Evolutionary conservation across 441 rosid genomes (phyloP).

Genomic region (Populus tomentosa): DNA sequence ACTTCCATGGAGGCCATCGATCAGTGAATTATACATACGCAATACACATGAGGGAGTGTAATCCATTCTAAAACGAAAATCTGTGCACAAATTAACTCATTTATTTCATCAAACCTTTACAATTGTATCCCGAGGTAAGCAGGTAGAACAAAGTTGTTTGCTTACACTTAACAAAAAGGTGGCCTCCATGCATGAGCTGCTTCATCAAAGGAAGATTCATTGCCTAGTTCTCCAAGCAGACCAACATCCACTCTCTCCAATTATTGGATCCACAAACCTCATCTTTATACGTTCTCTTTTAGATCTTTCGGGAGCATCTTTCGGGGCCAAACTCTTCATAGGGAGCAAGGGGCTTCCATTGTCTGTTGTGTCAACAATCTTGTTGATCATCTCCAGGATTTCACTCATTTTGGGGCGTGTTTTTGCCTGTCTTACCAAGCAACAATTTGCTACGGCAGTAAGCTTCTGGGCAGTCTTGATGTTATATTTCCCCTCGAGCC

Average conservation of each 20-base stretch:
- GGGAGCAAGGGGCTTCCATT: constrained; percentile 35
- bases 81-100: not conserved
- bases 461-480: constrained; percentile 50
- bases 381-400: constrained; percentile 57
- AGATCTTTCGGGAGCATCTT: constrained; percentile 32
- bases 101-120: not conserved
- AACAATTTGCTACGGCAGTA: constrained; percentile 60
- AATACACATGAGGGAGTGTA: no score
- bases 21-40: no score
- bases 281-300: constrained; percentile 23
- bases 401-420: constrained; percentile 77
- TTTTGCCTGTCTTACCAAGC: constrained; percentile 58
- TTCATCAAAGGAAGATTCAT: not conserved
- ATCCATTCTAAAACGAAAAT: not conserved
- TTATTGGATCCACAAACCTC: constrained; percentile 42
- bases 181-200: no score
- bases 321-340: constrained; percentile 33
- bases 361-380: constrained; percentile 41
- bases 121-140: not conserved
- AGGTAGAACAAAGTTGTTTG: not conserved
- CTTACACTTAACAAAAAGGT: not conserved
- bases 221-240: constrained; percentile 27
- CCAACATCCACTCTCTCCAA: constrained; percentile 46
- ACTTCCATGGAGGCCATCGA: no score
- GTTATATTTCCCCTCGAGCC: constrained; percentile 64